Base-by-base conservation (phyloP, 768 basidiomycete species). In the Podaxis pistillaris region DNA sequence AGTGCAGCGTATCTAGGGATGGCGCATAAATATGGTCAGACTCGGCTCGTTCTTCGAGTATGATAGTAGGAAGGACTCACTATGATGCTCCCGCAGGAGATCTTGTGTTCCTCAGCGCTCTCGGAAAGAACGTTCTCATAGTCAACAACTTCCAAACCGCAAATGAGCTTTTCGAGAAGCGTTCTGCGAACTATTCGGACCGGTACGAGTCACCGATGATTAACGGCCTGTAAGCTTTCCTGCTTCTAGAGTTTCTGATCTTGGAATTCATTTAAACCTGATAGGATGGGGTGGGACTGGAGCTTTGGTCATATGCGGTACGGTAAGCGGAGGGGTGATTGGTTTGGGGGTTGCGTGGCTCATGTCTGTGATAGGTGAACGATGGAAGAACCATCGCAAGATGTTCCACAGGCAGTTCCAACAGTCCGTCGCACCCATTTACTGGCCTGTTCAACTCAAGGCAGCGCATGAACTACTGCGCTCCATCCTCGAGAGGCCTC, bases 281-380 rank as follows among this genome's bases (percentile, higher is more conserved):
- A 30, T 52, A 77, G 77, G 56, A 68, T 74, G 63, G 69, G 74
- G 15, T 74, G 82, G 70, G 76, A 82, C 26, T 85, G 83, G 76
- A 81, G 79, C 50, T 83, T 85, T 50, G 83, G 79, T 0, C 83
- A 85, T 59, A 85, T 85, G 84, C 78, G 74, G 9, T 84, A 75
- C 24, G 74, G 74, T 72, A 56, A 65, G 68, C 33, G 22, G 17
- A 28, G 22, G 8, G n/a, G 37, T 12, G 37, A 28, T 58, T n/a
- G 11, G 8, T 33, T 11, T 28, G 8, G 24, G 9, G 17, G 26
- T 50, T 50, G 50, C 41, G 17, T 44, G 33, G 64, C 56, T 60
- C 8, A 55, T 41, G 6, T 15, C 33, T 15, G 40, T 22, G 8
- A 41, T n/a, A 84, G 83, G 83, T 38, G 80, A 82, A 30, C 74